phyloP scores from a whole-genome alignment of 2,329 filamentous ascomycete genomes.

The Leptodontidium sp. region DNA sequence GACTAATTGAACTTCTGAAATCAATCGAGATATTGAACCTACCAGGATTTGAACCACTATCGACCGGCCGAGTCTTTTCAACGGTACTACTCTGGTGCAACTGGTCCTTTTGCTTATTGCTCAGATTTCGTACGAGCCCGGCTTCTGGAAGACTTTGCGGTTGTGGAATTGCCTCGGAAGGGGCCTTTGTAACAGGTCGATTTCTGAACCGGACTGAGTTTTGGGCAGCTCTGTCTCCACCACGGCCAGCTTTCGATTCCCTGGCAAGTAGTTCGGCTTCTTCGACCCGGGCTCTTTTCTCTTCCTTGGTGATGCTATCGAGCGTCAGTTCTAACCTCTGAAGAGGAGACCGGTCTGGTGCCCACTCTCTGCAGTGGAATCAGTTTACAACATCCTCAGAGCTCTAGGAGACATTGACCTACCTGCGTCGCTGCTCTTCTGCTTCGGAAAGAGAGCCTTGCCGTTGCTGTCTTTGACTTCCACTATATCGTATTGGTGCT shows the following conservation, averaged over 20 bases:
- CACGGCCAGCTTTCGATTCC: slow-evolving; percentile 54
- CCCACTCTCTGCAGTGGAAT: slow-evolving; percentile 59
- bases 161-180: slow-evolving; percentile 35
- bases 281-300: slow-evolving; percentile 85
- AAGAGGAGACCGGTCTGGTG: slow-evolving; percentile 86
- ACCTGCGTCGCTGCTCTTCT: slow-evolving; percentile 48
- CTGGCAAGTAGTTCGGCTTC: slow-evolving; percentile 80
- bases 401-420: not conserved
- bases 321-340: slow-evolving; percentile 93
- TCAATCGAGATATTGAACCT: not conserved
- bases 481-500: slow-evolving; percentile 20
- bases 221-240: slow-evolving; percentile 39
- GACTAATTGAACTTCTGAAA: not conserved
- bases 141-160: slow-evolving; percentile 41
- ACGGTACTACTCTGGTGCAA: slow-evolving; percentile 47
- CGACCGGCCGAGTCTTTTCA: slow-evolving; percentile 42
- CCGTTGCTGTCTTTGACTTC: slow-evolving; percentile 38
- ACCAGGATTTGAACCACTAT: slow-evolving; percentile 27
- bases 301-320: slow-evolving; percentile 93
- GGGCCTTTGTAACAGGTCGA: slow-evolving; percentile 41
- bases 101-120: slow-evolving; percentile 47
- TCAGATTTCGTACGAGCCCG: slow-evolving; percentile 47
- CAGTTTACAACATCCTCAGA: slow-evolving; percentile 5
- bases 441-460: slow-evolving; percentile 49
- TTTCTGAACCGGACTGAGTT: slow-evolving; percentile 46